Evolutionary conservation across 2,329 filamentous ascomycete genomes (phyloP), one percentile per base, ranked within the genome.

Genomic region (Aspergillus aculeatinus): DNA sequence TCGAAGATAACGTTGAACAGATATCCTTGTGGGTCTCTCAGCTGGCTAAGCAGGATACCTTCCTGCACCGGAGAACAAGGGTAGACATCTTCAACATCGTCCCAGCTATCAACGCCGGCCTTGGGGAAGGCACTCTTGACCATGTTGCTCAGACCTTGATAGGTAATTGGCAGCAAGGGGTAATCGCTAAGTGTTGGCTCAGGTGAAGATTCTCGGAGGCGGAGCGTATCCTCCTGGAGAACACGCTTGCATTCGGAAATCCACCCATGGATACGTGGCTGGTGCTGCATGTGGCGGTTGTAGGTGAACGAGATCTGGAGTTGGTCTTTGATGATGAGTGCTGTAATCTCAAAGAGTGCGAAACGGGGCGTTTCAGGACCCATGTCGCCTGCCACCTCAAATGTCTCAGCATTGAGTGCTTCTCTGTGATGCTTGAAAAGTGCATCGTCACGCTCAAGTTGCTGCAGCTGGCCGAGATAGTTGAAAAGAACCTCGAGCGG

Each of bases 291-390:
- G 35, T 77, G 67, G 7, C 74, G 68, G 62, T 83, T 83, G 69
- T 80, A 82, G 0, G 79, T 79, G 63, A 83, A 83, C 0, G 79
- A 78, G 21, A 83, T 75, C 35, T 79, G 78, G 21, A 84, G 71
- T 16, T 71, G 72, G 0, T 79, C 80, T 49, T 79, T 75, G 21
- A 79, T 74, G 7, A 83, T 73, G 25, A 82, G 79, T 0, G 81
- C 81, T 1, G 80, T 79, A 5, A 83, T 77, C 59, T 84, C 82
- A 55, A 84, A 80, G 0, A 84, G 76, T 1, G 77, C 78, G 61
- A 81, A 80, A 1, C 80, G 76, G 25, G 75, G 74, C 3, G 79
- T 80, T 10, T 74, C 64, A 16, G 73, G 68, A 4, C 79, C 79
- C 65, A 80, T 78, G 60, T 81, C 80, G 6, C 79, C 76, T 12